These are phyloP conservation scores for Scortechinia acanthostroma DNA, from an alignment of 2,329 filamentous ascomycete genomes.

Conservation along the genomic window DNA sequence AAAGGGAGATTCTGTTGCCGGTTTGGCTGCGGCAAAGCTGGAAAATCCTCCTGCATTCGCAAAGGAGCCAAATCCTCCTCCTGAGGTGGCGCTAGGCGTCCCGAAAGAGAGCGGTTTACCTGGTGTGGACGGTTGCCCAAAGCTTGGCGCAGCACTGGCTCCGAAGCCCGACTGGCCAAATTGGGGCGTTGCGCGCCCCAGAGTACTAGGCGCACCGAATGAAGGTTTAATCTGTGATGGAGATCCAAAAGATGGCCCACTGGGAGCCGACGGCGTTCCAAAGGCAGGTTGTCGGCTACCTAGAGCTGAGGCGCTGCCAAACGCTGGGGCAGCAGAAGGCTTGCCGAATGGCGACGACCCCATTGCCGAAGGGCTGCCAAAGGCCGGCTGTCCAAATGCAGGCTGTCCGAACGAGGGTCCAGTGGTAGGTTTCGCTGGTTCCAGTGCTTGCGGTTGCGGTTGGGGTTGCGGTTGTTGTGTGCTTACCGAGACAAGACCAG, in stretches of 20 bases:
- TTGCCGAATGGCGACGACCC: slow-evolving; percentile 5
- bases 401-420: background rate
- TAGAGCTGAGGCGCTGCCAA: slow-evolving; percentile 4
- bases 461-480: slow-evolving; percentile 8
- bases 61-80: slow-evolving; percentile 23
- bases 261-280: slow-evolving; percentile 7
- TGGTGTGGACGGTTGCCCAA: background rate
- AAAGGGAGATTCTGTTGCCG: slow-evolving; percentile 13
- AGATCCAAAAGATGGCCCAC: too few species aligned
- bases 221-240: slow-evolving; percentile 1
- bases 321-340: background rate
- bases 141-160: background rate
- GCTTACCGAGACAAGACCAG: slow-evolving; percentile 28
- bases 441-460: slow-evolving; percentile 8
- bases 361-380: background rate
- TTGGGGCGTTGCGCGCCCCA: background rate
- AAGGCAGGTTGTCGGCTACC: slow-evolving; percentile 5
- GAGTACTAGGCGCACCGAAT: slow-evolving; percentile 3
- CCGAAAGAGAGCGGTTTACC: background rate
- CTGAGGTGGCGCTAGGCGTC: slow-evolving; percentile 6
- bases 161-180: background rate
- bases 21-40: slow-evolving; percentile 12
- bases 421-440: background rate
- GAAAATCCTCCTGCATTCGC: slow-evolving; percentile 13
- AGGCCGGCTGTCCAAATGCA: background rate